Conservation (phyloP, 768 basidiomycete genomes). For the Neoboletus magnificus region DNA sequence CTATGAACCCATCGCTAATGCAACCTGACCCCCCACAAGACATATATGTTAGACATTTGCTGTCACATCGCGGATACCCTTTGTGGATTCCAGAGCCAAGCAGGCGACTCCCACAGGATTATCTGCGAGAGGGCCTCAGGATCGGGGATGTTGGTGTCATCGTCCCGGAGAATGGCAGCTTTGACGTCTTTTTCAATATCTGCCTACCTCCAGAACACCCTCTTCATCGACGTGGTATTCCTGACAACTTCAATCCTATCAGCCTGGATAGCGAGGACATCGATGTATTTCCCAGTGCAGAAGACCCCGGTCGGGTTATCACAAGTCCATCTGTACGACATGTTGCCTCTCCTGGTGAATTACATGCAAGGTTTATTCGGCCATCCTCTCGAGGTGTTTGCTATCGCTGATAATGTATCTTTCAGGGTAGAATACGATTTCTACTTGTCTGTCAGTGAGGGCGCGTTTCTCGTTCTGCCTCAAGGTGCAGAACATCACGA, state of each 20-base stretch:
- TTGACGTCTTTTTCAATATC: background rate
- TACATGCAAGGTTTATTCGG: background rate
- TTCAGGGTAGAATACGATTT: background rate
- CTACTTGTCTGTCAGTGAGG: background rate
- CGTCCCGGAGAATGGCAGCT: background rate
- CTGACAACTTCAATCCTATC: background rate
- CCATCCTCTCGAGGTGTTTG: background rate
- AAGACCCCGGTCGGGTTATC: background rate
- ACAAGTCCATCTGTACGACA: background rate
- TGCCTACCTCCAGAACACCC: background rate
- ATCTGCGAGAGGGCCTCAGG: background rate
- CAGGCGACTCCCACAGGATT: background rate
- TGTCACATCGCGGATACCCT: background rate
- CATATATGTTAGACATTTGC: background rate
- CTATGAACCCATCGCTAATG: background rate
- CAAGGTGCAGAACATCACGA: background rate
- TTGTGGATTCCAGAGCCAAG: background rate
- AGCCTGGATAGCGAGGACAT: background rate
- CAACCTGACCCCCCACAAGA: background rate
- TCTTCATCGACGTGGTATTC: background rate
- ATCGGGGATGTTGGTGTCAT: background rate
- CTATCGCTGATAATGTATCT: background rate
- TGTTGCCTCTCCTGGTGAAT: no score
- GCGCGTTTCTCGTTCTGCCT: background rate
- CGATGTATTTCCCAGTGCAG: background rate